phyloP scores from a whole-genome alignment of 1,139 yeast species.

The Candida sp. region DNA sequence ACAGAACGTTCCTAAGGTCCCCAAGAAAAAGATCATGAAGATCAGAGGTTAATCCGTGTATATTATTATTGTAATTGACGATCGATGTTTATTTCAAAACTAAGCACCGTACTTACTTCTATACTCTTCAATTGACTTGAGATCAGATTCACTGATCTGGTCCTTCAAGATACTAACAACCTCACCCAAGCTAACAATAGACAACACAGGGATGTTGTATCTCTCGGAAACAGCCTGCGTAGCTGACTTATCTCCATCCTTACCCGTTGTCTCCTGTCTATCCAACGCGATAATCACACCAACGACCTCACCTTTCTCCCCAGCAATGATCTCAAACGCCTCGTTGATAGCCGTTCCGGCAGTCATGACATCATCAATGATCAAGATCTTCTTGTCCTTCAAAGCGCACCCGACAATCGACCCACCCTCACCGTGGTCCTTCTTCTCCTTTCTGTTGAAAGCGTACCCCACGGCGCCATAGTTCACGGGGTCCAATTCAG shows the following conservation, averaged over 20 bases:
- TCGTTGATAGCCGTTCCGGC: slow-evolving; percentile 99
- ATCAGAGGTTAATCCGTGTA: slow-evolving; percentile 37
- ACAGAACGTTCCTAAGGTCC: slow-evolving; percentile 49
- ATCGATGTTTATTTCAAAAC: not conserved
- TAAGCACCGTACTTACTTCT: slow-evolving; percentile 54
- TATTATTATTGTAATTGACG: slow-evolving; percentile 3
- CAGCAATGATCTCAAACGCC: slow-evolving; percentile 80
- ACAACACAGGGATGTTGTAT: slow-evolving; percentile 80
- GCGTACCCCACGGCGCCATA: slow-evolving; percentile 70
- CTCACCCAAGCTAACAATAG: slow-evolving; percentile 79
- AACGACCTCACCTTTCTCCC: slow-evolving; percentile 72
- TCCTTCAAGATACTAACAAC: slow-evolving; percentile 66
- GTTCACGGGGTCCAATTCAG: slow-evolving; percentile 84
- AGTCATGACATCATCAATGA: slow-evolving; percentile 97
- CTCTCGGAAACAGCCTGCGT: slow-evolving; percentile 78
- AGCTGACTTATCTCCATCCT: slow-evolving; percentile 71
- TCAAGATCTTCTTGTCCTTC: slow-evolving; percentile 71
- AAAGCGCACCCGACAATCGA: slow-evolving; percentile 85
- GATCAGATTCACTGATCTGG: slow-evolving; percentile 57
- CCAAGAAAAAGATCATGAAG: slow-evolving; percentile 57
- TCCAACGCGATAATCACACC: slow-evolving; percentile 94
- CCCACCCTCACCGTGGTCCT: slow-evolving; percentile 99
- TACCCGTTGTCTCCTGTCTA: slow-evolving; percentile 85
- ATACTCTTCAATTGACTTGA: slow-evolving; percentile 61
- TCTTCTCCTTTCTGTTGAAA: slow-evolving; percentile 89